phyloP scores from a whole-genome alignment of 2,329 filamentous ascomycete species.

The Lasiodiplodia sp. region DNA sequence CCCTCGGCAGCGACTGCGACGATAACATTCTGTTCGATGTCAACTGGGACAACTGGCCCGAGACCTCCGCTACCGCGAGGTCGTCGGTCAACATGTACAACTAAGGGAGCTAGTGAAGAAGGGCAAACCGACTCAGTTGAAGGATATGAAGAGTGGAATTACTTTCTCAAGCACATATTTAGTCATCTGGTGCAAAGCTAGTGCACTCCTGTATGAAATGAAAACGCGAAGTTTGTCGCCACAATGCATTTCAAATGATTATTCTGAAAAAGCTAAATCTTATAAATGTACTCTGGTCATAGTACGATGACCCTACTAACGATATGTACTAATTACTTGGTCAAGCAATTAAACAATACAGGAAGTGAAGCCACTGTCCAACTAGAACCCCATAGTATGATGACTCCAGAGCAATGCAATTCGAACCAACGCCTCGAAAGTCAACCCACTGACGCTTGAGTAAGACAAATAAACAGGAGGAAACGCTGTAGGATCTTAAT shows the following conservation, averaged over 20 bases:
- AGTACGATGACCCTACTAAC: background rate
- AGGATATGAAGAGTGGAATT: background rate
- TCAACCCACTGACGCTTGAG: background rate
- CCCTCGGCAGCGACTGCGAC: conserved; percentile 59
- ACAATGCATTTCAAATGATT: background rate
- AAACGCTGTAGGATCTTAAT: background rate
- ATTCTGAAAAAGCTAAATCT: background rate
- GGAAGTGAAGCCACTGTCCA: background rate
- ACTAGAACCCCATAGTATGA: background rate
- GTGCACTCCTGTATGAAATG: background rate
- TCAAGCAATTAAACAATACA: background rate
- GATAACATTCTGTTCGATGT: conserved; percentile 55
- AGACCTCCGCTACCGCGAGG: conserved; percentile 61
- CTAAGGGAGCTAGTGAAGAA: background rate
- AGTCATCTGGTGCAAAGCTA: background rate
- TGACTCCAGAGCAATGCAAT: background rate
- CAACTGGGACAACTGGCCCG: conserved; percentile 69
- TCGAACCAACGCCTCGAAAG: background rate
- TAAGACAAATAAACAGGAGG: background rate
- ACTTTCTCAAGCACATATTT: background rate
- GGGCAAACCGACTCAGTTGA: background rate
- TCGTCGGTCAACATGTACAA: conserved; percentile 61
- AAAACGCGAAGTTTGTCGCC: background rate
- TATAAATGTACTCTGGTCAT: background rate
- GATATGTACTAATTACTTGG: background rate